phyloP scores from a whole-genome alignment of 148 eudicot species.

The Cornus kousa region DNA sequence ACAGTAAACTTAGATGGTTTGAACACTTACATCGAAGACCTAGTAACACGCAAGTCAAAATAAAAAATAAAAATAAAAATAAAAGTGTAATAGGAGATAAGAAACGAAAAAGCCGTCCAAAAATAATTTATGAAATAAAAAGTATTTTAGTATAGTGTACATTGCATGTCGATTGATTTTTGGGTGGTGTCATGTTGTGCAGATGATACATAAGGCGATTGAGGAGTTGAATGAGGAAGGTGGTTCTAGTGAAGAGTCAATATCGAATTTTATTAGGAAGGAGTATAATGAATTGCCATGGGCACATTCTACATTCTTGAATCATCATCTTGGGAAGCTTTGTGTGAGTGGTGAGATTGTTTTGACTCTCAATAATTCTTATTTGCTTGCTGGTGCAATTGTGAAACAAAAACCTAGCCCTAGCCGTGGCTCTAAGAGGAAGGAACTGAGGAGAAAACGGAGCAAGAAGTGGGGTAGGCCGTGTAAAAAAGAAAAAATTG shows the following conservation, averaged over 20 bases:
- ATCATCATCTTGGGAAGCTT: slow-evolving; percentile 29
- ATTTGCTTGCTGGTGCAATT: slow-evolving; percentile 11
- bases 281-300: slow-evolving; percentile 35
- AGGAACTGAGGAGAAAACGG: background rate
- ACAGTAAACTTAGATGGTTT: too few relatives aligned
- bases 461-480: slow-evolving; percentile 3
- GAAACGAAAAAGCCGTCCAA: too few relatives aligned
- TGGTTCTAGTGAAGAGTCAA: slow-evolving; percentile 34
- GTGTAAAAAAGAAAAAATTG: background rate
- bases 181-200: background rate
- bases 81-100: too few relatives aligned
- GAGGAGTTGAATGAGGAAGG: slow-evolving; percentile 31
- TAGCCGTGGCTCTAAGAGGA: slow-evolving; percentile 1
- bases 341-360: slow-evolving; percentile 22
- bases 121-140: too few relatives aligned
- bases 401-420: background rate
- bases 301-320: slow-evolving; percentile 32
- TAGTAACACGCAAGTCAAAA: too few relatives aligned
- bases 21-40: too few relatives aligned
- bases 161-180: background rate
- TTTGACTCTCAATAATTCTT: slow-evolving; percentile 14
- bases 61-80: too few relatives aligned
- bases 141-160: too few relatives aligned
- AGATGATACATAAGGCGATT: slow-evolving; percentile 40
- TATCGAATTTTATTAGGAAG: slow-evolving; percentile 20